Evolutionary conservation across 768 basidiomycete species (phyloP).

Genomic region (Nidula microcarpa): DNA sequence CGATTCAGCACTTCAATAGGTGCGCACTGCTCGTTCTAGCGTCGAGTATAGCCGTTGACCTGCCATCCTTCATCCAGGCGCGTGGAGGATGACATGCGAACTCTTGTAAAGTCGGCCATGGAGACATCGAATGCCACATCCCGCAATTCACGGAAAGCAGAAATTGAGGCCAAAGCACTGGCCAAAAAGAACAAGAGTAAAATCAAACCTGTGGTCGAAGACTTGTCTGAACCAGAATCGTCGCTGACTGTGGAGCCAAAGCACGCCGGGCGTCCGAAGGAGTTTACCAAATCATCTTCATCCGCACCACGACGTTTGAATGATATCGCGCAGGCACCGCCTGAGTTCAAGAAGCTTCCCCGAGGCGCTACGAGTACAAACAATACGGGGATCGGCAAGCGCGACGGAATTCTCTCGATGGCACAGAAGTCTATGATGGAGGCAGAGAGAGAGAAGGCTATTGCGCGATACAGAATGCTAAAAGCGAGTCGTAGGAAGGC

Average conservation of each 20-base stretch:
- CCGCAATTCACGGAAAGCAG: constrained; percentile 41
- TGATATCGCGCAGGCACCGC: constrained; percentile 69
- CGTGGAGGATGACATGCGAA: constrained; percentile 71
- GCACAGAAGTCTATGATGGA: constrained; percentile 78
- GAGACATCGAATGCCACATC: constrained; percentile 49
- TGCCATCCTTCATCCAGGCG: constrained; percentile 40
- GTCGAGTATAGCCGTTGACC: background rate
- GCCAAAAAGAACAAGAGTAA: constrained; percentile 16
- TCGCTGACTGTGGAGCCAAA: constrained; percentile 12
- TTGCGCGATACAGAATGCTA: constrained; percentile 64
- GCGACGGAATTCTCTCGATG: constrained; percentile 59
- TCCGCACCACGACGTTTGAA: constrained; percentile 65
- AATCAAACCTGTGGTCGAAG: constrained; percentile 10
- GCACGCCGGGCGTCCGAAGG: constrained; percentile 30
- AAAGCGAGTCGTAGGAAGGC: constrained; percentile 43
- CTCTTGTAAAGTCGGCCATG: constrained; percentile 58
- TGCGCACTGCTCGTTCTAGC: constrained; percentile 23
- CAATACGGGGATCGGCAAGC: constrained; percentile 20
- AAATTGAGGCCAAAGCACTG: constrained; percentile 23
- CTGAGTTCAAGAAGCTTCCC: constrained; percentile 53
- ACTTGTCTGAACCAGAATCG: constrained; percentile 7
- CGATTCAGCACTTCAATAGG: constrained; percentile 76
- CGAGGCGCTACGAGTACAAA: constrained; percentile 31
- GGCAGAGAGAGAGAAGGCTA: constrained; percentile 66
- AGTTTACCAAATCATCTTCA: constrained; percentile 47